phyloP scores from a whole-genome alignment of 2,329 filamentous ascomycete species.

The Botrytis galanthina region DNA sequence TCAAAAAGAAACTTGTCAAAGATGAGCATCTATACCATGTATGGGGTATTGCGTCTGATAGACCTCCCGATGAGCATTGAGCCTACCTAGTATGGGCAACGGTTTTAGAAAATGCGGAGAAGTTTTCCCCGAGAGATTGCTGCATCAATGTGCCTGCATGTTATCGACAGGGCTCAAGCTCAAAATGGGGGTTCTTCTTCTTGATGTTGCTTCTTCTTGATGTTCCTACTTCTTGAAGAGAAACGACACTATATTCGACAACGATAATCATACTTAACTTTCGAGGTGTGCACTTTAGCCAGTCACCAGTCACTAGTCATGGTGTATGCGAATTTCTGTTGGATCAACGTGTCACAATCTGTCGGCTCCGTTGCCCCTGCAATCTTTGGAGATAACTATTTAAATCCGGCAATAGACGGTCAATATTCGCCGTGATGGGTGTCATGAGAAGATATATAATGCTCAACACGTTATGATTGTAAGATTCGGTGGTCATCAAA shows the following conservation, averaged over 20 bases:
- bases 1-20: neutral
- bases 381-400: conserved; percentile 6
- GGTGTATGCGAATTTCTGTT: neutral
- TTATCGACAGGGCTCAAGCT: neutral
- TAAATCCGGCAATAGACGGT: neutral
- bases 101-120: conserved; percentile 5
- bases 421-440: neutral
- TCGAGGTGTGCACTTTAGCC: neutral
- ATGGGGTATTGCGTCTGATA: conserved; percentile 1
- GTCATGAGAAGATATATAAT: neutral
- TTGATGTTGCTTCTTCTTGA: neutral
- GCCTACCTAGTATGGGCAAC: neutral
- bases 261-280: neutral
- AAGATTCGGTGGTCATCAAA: neutral
- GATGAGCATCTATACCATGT: neutral
- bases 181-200: neutral
- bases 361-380: neutral
- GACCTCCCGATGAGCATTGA: neutral
- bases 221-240: neutral
- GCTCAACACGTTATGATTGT: neutral
- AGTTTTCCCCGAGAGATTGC: neutral
- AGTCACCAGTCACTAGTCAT: neutral
- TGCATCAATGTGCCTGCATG: conserved; percentile 1
- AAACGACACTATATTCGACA: neutral
- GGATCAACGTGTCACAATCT: neutral